These are phyloP conservation scores for Xylogone sp. DNA, from an alignment of 2,329 filamentous ascomycete species.

Conservation along the genomic window DNA sequence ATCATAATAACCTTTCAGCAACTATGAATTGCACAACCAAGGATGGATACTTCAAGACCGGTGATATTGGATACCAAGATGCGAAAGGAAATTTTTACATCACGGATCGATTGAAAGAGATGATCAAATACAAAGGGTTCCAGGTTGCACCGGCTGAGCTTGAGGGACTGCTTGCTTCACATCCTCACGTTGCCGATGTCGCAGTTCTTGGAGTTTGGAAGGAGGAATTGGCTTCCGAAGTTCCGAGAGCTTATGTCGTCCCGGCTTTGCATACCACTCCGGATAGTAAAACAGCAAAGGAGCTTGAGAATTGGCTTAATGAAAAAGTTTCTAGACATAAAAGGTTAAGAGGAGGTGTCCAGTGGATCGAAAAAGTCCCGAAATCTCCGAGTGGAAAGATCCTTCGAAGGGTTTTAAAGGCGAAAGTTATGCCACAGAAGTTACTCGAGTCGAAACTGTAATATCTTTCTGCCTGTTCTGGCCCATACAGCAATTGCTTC, in stretches of 20 bases:
- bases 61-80: constrained; percentile 76
- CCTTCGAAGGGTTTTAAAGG: constrained; percentile 38
- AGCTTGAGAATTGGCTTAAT: constrained; percentile 57
- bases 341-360: constrained; percentile 66
- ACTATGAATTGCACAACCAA: constrained; percentile 64
- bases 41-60: constrained; percentile 83
- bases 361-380: constrained; percentile 63
- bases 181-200: constrained; percentile 44
- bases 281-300: constrained; percentile 32
- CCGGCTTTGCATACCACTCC: constrained; percentile 44
- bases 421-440: constrained; percentile 25
- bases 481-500: too few species aligned
- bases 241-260: constrained; percentile 58
- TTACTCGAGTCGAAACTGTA: too few species aligned
- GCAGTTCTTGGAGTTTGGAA: constrained; percentile 54
- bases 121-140: constrained; percentile 56
- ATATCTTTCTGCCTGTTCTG: too few species aligned
- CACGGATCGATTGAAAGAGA: constrained; percentile 72
- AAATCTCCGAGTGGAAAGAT: constrained; percentile 62
- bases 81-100: constrained; percentile 76
- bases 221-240: constrained; percentile 42
- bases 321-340: constrained; percentile 61
- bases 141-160: constrained; percentile 35
- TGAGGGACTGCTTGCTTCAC: constrained; percentile 27
- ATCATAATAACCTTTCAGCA: constrained; percentile 68